Evolutionary conservation across 305 asterid species (phyloP), one percentile per base, ranked within the genome.

Genomic region (Euphrasia arctica): DNA sequence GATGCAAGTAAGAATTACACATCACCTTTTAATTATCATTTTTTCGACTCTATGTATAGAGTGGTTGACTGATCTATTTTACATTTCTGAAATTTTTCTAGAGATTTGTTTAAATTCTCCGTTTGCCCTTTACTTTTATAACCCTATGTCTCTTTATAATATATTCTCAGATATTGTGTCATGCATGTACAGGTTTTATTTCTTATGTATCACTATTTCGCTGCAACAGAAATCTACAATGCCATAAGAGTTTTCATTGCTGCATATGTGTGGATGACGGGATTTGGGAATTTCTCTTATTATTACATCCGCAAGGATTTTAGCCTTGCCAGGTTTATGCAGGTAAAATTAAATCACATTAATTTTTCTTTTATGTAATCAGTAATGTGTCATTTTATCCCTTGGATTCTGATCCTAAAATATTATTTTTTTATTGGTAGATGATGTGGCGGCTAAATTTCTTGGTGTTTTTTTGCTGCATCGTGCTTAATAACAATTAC

Each of bases 391-490:
- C 25, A 15, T 70, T 25, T 29, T 45, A 14, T 59, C 64, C 43
- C 63, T 64, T 6, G 28, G 32, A 54, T 65, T 32, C 51, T 65
- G 61, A 72, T 77, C 66, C 75, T 75, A 62, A 79, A 64, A 58
- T 42, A 55, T 52, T 47, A 51, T 32, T 45, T 28, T 65, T 70
- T 71, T 54, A 63, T 71, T 64, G 67, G 60, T 75, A 90, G 97
- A 90, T 88, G 97, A 86, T 90, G 93, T 90, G 97, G 97, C 83
- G 95, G 78, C 89, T 90, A 36, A 90, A 90, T 67, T 88, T 90
- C 71, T 78, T 85, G 84, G 93, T 86, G 73, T 76, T 80, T 13
- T 88, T 90, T 70, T 82, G 93, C 80, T 90, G 96, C 78, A 14
- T 84, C 67, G 82, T 85, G 72, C 95, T 90, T 34, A 76, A 83